Base-by-base conservation (phyloP, 306 rosid species). In the Ceratonia siliqua region DNA sequence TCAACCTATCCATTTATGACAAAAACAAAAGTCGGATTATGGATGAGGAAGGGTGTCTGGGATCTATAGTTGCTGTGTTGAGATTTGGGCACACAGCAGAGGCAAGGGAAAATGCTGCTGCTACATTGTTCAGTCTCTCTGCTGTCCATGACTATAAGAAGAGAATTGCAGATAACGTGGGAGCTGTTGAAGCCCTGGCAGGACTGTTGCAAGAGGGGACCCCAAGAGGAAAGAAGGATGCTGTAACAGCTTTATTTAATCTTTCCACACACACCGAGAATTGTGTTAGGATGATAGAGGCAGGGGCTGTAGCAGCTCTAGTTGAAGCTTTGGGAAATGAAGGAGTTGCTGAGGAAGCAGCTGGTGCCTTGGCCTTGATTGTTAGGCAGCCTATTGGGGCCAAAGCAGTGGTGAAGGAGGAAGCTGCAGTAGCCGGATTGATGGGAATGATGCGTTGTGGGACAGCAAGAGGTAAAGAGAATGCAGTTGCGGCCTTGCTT, bases 31-130 rank as follows among this genome's bases (percentile, higher is more conserved):
- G 96, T 74, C 74, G 74, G 66, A 92, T 92, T 32, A 88, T 92
- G 93, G 82, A 85, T 8, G 97, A 91, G 80, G 82, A 73, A 80
- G 96, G 96, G 64, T 92, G 97, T 77, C 70, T 92, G 77, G 83
- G 79, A 52, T 85, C 91, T 3, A 88, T 92, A 61, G 84, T 90
- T 39, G 63, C 88, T 62, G 97, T 92, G 27, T 61, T 92, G 83
- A 81, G 82, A 77, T 86, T 81, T 27, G 97, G 97, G 20, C 91
- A 78, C 62, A 86, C 93, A 17, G 88, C 87, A 9, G 97, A 92
- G 78, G 96, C 91, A 35, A 85, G 91, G 87, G 97, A 92, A 75
- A 92, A 92, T 55, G 96, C 97, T 7, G 97, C 97, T 3, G 97
- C 97, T 24, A 92, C 97, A 15, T 79, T 92, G 84, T 92, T 92